These are phyloP conservation scores for Sextonia rubra DNA, from an alignment of 164 flowering plant genomes.

Conservation along the genomic window DNA sequence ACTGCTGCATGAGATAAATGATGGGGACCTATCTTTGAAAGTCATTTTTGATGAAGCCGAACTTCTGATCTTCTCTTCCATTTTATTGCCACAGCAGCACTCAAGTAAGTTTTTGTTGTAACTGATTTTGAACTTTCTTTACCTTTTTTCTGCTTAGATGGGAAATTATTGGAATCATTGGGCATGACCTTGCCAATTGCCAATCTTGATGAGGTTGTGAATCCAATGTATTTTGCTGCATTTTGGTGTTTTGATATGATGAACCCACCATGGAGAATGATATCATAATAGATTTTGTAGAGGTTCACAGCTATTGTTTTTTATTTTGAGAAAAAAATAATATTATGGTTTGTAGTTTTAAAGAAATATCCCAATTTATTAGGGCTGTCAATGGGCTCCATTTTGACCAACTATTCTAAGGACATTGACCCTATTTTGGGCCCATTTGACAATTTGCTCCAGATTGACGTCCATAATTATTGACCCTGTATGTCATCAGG, in stretches of 20 bases:
- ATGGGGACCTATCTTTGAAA: slow-evolving; percentile 19
- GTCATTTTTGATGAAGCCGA: slow-evolving; percentile 18
- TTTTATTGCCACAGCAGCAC: slow-evolving; percentile 22
- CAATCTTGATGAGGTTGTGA: background rate
- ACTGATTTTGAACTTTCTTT: background rate
- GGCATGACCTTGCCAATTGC: background rate
- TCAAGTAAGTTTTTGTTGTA: slow-evolving; percentile 23
- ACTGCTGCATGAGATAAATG: slow-evolving; percentile 19
- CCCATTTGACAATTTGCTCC: no score
- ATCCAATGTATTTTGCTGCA: background rate
- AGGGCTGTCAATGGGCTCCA: no score
- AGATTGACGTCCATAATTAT: no score
- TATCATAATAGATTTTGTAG: background rate
- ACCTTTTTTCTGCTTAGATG: no score
- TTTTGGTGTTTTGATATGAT: background rate
- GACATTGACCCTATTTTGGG: no score
- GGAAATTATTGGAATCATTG: background rate
- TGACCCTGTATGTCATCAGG: no score
- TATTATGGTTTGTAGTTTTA: no score
- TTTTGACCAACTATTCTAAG: no score
- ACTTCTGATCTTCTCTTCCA: slow-evolving; percentile 31
- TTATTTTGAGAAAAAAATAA: no score
- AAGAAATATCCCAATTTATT: no score
- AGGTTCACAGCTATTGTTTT: no score
- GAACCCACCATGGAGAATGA: background rate